phyloP scores from a whole-genome alignment of 2,329 filamentous ascomycete genomes.

The Immersiporthe knoxdaviesiana region DNA sequence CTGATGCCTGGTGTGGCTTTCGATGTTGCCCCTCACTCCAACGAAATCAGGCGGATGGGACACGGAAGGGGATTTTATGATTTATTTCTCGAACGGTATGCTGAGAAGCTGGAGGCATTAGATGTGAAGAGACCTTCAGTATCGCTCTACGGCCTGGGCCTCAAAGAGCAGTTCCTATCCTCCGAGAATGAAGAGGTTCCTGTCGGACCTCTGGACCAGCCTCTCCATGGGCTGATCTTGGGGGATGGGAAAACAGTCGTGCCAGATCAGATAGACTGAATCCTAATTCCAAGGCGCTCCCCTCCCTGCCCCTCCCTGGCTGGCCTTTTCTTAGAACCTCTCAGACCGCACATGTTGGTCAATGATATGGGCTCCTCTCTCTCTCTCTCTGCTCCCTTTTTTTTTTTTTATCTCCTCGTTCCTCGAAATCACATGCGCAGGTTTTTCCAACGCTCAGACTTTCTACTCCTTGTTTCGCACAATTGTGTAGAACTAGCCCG shows the following conservation, averaged over 20 bases:
- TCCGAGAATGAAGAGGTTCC: constrained; percentile 68
- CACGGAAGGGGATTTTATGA: constrained; percentile 99
- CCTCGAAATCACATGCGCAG: constrained; percentile 7
- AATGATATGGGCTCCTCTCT: constrained; percentile 12
- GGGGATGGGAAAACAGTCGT: constrained; percentile 61
- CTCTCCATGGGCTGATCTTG: constrained; percentile 75
- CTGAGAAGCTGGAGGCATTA: constrained; percentile 43
- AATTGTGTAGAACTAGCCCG: constrained; percentile 33
- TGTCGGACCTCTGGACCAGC: constrained; percentile 75
- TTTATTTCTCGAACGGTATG: constrained; percentile 80
- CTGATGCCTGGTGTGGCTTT: constrained; percentile 94
- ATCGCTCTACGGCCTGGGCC: constrained; percentile 73
- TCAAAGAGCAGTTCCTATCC: constrained; percentile 80
- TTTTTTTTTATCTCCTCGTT: constrained; percentile 7
- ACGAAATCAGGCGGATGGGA: constrained; percentile 73
- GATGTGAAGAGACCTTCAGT: constrained; percentile 44
- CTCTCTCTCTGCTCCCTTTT: too few species aligned
- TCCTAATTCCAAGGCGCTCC: constrained; percentile 49
- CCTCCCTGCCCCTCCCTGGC: too few species aligned
- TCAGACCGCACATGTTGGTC: constrained; percentile 7
- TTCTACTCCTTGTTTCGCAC: not conserved
- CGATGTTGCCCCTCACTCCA: constrained; percentile 60
- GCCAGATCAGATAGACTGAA: constrained; percentile 44
- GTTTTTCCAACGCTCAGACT: not conserved
- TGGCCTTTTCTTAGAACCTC: constrained; percentile 3